phyloP scores from a whole-genome alignment of 129 eudicot genomes.

The Glebionis coronaria region DNA sequence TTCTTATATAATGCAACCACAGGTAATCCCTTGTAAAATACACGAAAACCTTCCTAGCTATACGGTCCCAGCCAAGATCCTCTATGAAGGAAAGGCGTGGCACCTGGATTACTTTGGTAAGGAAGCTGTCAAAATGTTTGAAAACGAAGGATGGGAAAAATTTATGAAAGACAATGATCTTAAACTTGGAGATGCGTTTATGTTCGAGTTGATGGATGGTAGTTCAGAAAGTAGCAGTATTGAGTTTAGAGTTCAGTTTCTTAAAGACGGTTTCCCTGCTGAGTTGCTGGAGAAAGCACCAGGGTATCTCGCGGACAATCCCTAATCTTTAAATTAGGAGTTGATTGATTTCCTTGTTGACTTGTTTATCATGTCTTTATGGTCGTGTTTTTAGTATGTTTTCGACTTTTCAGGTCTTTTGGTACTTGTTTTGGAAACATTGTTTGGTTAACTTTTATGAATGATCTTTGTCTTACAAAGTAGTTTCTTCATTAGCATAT shows the following conservation, averaged over 20 bases:
- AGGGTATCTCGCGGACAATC: slow-evolving; percentile 13
- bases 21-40: too few species aligned
- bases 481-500: too few species aligned
- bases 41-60: too few species aligned
- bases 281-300: slow-evolving; percentile 7
- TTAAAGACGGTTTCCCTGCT: slow-evolving; percentile 16
- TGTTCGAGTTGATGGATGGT: slow-evolving; percentile 32
- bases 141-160: slow-evolving; percentile 24
- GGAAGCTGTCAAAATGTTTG: not conserved
- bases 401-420: slow-evolving; percentile 19
- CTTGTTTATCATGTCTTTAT: not conserved
- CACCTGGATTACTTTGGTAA: slow-evolving; percentile 15
- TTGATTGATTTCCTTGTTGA: not conserved
- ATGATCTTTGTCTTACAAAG: too few species aligned
- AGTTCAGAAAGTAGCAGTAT: not conserved
- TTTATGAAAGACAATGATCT: slow-evolving; percentile 33
- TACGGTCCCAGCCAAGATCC: too few species aligned
- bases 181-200: slow-evolving; percentile 30
- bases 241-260: slow-evolving; percentile 32
- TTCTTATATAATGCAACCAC: too few species aligned
- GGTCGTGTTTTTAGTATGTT: slow-evolving; percentile 11
- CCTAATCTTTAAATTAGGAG: slow-evolving; percentile 18
- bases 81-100: slow-evolving; percentile 25
- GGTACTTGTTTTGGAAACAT: not conserved
- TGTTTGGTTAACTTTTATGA: not conserved